Conservation (phyloP, 495 filamentous ascomycete species). For the Daldinia childiae region DNA sequence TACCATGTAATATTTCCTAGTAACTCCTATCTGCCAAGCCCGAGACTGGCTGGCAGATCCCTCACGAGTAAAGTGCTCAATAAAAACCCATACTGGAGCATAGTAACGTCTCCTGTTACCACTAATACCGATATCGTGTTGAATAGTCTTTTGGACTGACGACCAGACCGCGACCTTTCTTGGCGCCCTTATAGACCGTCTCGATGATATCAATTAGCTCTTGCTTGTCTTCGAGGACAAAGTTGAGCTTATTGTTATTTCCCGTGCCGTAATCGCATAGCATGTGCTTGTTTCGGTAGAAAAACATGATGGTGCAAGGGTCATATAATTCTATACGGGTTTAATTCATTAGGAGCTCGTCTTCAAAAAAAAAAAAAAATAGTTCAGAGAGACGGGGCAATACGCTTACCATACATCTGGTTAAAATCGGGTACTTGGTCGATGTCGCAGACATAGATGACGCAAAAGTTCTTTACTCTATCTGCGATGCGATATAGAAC, state of each 20-base stretch:
- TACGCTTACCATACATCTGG: constrained; percentile 71
- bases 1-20: constrained; percentile 20
- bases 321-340: constrained; percentile 69
- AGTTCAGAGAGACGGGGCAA: background rate
- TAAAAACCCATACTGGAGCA: background rate
- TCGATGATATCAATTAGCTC: constrained; percentile 99
- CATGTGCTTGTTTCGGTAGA: constrained; percentile 99
- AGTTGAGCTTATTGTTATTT: constrained; percentile 95
- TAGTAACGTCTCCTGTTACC: background rate
- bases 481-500: constrained; percentile 92
- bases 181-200: constrained; percentile 95
- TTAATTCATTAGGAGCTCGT: constrained; percentile 1
- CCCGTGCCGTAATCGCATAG: constrained; percentile 98
- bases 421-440: constrained; percentile 96
- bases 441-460: constrained; percentile 96
- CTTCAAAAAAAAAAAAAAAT: background rate
- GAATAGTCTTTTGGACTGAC: constrained; percentile 97
- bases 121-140: constrained; percentile 81
- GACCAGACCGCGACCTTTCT: constrained; percentile 94
- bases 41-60: background rate
- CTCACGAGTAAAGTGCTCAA: background rate
- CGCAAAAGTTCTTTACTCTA: constrained; percentile 87
- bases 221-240: constrained; percentile 97
- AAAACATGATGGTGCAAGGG: constrained; percentile 82
- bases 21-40: background rate